These are phyloP conservation scores for Bondarzewia mesenterica DNA, from an alignment of 1,284 basidiomycete species.

Conservation along the genomic window DNA sequence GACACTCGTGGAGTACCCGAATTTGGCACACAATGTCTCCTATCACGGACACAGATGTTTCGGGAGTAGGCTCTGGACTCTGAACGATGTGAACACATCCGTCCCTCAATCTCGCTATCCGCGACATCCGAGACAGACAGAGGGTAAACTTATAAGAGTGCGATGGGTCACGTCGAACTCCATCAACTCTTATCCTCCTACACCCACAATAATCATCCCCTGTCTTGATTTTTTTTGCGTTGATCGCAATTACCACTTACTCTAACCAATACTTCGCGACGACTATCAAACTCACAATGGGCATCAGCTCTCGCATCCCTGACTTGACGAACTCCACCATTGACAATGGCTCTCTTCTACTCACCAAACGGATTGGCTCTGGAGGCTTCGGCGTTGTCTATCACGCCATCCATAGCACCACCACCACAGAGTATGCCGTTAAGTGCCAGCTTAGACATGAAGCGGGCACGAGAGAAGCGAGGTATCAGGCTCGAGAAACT, in stretches of 20 bases:
- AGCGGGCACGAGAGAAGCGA: constrained; percentile 12
- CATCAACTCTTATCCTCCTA: not conserved
- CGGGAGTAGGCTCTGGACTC: no score
- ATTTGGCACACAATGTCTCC: no score
- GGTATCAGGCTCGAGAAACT: constrained; percentile 15
- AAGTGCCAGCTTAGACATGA: constrained; percentile 53
- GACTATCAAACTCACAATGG: no score
- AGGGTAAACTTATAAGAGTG: no score
- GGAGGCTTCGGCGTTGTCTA: constrained; percentile 37
- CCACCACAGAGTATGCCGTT: constrained; percentile 34
- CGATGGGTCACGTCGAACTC: no score
- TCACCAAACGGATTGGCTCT: constrained; percentile 24
- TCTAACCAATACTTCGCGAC: no score
- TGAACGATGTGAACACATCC: no score
- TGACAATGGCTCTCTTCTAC: constrained; percentile 5
- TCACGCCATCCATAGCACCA: constrained; percentile 32
- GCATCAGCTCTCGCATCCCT: not conserved
- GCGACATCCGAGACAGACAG: no score
- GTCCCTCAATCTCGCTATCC: no score
- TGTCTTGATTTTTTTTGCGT: not conserved
- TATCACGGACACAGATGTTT: no score
- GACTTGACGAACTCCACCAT: constrained; percentile 8
- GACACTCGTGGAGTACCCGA: no score
- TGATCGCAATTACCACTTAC: not conserved
- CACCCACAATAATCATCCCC: not conserved